Base-by-base conservation (phyloP, 352 stramenopile species). In the Pythium rishiriense region DNA sequence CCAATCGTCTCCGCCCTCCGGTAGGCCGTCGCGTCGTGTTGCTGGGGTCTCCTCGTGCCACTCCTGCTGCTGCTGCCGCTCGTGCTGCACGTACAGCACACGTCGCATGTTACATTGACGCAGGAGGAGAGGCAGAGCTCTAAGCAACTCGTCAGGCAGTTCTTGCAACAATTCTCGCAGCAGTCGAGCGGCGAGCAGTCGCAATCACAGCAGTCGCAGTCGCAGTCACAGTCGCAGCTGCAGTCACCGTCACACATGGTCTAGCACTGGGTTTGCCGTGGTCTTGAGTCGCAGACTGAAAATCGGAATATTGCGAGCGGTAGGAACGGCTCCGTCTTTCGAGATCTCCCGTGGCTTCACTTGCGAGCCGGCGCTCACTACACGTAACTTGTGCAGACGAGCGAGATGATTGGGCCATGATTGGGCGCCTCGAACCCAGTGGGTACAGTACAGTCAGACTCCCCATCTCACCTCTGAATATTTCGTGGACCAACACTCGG, bases 201-300 rank as follows among this genome's bases (percentile, higher is more conserved):
- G 29, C 37, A 51, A 41, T 37, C 56, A 1, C 56, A 41, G 58
- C 21, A 26, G 22, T 29, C 50, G 39, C 58, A 58, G 29, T 49
- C 31, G 21, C 48, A 58, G 26, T 25, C 46, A 26, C 37, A 50
- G 22, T 50, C 50, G n/a, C 49, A 43, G 26, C n/a, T 19, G n/a
- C 49, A 43, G 26, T 9, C 28, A 19, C 31, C 49, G 22, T 59
- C 39, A 37, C 52, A 59, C 52, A 59, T 59, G 4, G 25, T 54
- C 17, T 26, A 25, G 15, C 6, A 1, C 26, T 26, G 46, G n/a
- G 14, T 17, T n/a, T 43, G 37, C 15, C 37, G 19, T 43, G 37
- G 37, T 43, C 37, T 43, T 43, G 37, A 21, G 37, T 43, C 8
- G 9, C 4, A 43, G 37, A 2, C 15, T 0, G 37, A 43, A 43